Evolutionary conservation across 495 filamentous ascomycete genomes (phyloP).

Genomic region (Penicillium coprophilum): DNA sequence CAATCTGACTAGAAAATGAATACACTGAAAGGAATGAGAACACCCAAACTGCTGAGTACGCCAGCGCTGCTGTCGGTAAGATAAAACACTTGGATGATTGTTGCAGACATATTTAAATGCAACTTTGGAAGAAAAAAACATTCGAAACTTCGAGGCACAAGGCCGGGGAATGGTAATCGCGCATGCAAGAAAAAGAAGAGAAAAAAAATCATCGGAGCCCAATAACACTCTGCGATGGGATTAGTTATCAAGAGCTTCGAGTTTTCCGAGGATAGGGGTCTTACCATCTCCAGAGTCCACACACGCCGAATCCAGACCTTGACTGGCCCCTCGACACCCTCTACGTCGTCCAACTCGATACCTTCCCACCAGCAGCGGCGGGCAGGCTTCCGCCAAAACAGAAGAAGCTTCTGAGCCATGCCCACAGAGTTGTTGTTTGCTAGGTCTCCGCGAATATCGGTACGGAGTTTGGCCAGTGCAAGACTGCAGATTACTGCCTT

Average conservation of each 20-base stretch:
- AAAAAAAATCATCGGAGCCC: conserved; percentile 64
- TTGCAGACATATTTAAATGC: conserved; percentile 8
- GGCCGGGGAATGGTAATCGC: conserved; percentile 29
- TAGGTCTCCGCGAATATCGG: conserved; percentile 80
- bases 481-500: conserved; percentile 98
- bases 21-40: conserved; percentile 13
- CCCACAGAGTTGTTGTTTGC: conserved; percentile 81
- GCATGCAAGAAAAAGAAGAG: conserved; percentile 23
- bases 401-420: conserved; percentile 97
- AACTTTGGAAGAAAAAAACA: conserved; percentile 11
- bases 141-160: conserved; percentile 16
- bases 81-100: conserved; percentile 7
- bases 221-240: conserved; percentile 68
- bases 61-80: conserved; percentile 19
- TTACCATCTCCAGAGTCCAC: conserved; percentile 98
- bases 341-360: conserved; percentile 85
- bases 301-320: conserved; percentile 98
- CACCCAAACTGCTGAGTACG: conserved; percentile 19
- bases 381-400: conserved; percentile 98
- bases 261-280: conserved; percentile 15
- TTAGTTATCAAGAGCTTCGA: conserved; percentile 24
- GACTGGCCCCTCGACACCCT: conserved; percentile 85
- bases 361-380: conserved; percentile 99
- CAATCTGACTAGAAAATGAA: conserved; percentile 17
- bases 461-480: conserved; percentile 86